Evolutionary conservation across 192 early-diverging fungal species (phyloP), one percentile per base, ranked within the genome.

Genomic region (Phlyctochytrium planicorne): DNA sequence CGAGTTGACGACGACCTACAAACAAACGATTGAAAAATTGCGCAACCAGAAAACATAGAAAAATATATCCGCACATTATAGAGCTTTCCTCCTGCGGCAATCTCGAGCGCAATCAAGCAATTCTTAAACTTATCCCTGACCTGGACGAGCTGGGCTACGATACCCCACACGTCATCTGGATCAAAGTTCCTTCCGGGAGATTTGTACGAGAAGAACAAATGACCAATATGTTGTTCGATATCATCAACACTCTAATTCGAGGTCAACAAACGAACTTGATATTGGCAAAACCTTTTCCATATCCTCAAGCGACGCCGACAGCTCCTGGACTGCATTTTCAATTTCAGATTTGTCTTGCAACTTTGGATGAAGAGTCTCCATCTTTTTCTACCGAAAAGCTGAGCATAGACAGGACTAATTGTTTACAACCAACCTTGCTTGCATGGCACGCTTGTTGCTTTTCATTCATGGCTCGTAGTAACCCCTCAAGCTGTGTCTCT

Each of bases 51-150:
- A 25, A 62, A 61, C 2, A 80, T 60, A 79, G 60, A 57, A 78
- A 68, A 29, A 56, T 71, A 63, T 4, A 52, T 32, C 29, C 52
- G 63, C 23, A 91, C 95, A 74, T 97, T 95, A 74, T 93, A 97
- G 17, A 99, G 83, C 59, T 86, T 81, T 2, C 93, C 93, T 52
- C 96, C 94, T n/a, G 97, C 97, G 55, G 89, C 92, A 63, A 97
- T 88, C 72, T 99, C 97, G 10, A 99, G 78, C 0, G 97, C 97
- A 17, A 87, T 88, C 0, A 90, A 75, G 14, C 84, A 82, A 50
- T 90, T 74, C 23, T 70, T 68, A 66, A 91, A 72, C 35, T 91
- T 84, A 59, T 89, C 79, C 34, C 82, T 83, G n/a, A 99, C 78
- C 20, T 69, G 79, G 59, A 99, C 86, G 36, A 99, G 75, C 67